Percentiles rank a stretch among this genome's conserved stretches.
These are phyloP conservation scores for Sabuloglossum arenarium DNA, from an alignment of 495 filamentous ascomycete species.

Conservation along the genomic window DNA sequence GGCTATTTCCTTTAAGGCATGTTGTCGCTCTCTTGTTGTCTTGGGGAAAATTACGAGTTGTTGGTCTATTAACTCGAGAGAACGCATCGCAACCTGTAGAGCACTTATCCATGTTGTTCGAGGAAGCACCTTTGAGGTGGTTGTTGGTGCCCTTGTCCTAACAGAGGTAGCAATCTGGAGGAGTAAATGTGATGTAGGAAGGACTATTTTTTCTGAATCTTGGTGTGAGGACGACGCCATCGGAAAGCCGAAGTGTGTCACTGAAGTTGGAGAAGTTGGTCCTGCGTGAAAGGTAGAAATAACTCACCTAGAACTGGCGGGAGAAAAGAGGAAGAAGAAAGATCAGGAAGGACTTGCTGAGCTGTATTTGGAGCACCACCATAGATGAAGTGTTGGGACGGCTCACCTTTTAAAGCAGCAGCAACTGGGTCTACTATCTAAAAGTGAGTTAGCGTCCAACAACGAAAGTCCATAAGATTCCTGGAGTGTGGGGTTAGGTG, in stretches of 20 bases:
- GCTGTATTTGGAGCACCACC: not conserved
- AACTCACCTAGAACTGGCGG: constrained; percentile 1
- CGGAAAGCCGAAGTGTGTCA: not conserved
- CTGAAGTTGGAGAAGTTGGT: constrained; percentile 1
- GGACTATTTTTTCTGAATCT: not conserved
- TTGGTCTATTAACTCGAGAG: not conserved
- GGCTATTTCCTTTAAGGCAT: not conserved
- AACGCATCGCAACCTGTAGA: not conserved
- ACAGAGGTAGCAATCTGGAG: not conserved
- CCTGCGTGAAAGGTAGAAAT: constrained; percentile 1
- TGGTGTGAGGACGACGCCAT: constrained; percentile 1
- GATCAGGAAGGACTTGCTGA: not conserved
- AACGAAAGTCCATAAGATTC: too few relatives aligned
- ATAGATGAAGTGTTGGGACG: not conserved
- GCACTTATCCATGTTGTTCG: not conserved
- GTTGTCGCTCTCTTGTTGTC: constrained; percentile 1
- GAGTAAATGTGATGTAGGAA: not conserved
- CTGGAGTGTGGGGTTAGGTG: constrained; percentile 42
- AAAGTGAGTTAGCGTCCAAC: too few relatives aligned
- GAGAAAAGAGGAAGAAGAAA: not conserved
- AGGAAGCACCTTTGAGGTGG: not conserved
- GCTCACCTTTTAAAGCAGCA: not conserved
- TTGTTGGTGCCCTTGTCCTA: not conserved
- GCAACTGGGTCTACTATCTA: not conserved
- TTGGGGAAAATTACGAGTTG: constrained; percentile 1